A percentile compares a stretch with the other conserved stretches of the same genome.
phyloP scores from a whole-genome alignment of 306 rosid genomes.

The Ceratonia siliqua region DNA sequence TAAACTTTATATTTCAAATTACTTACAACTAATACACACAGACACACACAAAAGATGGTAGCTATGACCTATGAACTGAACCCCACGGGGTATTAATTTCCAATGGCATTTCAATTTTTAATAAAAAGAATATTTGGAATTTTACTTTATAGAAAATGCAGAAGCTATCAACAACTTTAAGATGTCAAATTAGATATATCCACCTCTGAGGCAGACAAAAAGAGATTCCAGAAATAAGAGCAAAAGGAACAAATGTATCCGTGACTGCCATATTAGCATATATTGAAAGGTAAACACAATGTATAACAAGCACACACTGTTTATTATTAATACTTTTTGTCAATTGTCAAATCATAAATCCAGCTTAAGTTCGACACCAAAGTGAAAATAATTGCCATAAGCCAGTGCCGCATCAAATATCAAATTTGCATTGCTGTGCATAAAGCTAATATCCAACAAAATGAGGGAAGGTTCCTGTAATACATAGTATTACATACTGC shows the following conservation, averaged over 20 bases:
- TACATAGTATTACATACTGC: no score
- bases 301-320: neutral
- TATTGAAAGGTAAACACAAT: neutral
- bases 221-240: neutral
- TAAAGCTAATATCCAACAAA: neutral
- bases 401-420: neutral
- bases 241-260: neutral
- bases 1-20: slow-evolving; percentile 29
- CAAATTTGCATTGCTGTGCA: neutral
- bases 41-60: neutral
- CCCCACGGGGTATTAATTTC: neutral
- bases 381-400: neutral
- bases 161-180: neutral
- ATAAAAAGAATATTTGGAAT: slow-evolving; percentile 9
- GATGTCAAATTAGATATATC: slow-evolving; percentile 20
- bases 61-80: slow-evolving; percentile 1
- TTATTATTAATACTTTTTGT: neutral
- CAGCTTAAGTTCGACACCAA: neutral
- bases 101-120: neutral
- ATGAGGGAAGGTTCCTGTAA: neutral
- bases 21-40: neutral
- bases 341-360: neutral
- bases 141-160: neutral
- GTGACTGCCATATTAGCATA: slow-evolving; percentile 5
- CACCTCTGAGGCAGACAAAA: neutral